Evolutionary conservation across 345 rosid species (phyloP).

Genomic region (Euphorbia lathyris): DNA sequence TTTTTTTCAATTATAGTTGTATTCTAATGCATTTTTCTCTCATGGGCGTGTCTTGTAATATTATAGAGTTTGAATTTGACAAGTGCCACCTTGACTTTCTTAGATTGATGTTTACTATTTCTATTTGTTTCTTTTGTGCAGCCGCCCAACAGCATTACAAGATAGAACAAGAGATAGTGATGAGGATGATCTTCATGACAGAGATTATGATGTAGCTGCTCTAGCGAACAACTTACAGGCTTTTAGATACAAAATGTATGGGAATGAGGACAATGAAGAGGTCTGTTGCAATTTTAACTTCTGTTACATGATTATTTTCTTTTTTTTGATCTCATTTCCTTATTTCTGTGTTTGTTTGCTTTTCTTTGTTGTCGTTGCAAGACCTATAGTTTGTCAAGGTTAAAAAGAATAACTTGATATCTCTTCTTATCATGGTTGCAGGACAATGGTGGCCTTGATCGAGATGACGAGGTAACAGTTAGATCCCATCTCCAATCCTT

Average conservation of each 20-base stretch:
- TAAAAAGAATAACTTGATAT: neutral
- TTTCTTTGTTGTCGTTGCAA: neutral
- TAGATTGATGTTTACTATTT: neutral
- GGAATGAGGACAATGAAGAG: constrained; percentile 81
- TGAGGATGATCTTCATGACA: constrained; percentile 84
- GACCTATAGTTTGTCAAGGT: neutral
- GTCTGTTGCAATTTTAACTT: constrained; percentile 27
- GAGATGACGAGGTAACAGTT: constrained; percentile 69
- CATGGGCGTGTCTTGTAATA: neutral
- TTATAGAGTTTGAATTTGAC: neutral
- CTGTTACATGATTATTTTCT: neutral
- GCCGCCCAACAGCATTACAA: constrained; percentile 90
- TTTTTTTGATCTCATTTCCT: neutral
- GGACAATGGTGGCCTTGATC: constrained; percentile 69
- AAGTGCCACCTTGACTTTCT: neutral
- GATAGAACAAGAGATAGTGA: constrained; percentile 94
- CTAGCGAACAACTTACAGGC: constrained; percentile 91
- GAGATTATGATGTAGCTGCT: constrained; percentile 95
- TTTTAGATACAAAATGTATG: constrained; percentile 85
- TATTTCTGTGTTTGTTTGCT: neutral
- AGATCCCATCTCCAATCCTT: neutral
- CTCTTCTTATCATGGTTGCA: constrained; percentile 32
- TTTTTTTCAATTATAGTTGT: neutral
- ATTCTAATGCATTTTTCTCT: neutral
- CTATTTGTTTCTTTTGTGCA: constrained; percentile 32